Percentiles rank a stretch among this genome's conserved stretches.
phyloP scores from a whole-genome alignment of 2,329 filamentous ascomycete genomes.

The Fusarium annulatum region DNA sequence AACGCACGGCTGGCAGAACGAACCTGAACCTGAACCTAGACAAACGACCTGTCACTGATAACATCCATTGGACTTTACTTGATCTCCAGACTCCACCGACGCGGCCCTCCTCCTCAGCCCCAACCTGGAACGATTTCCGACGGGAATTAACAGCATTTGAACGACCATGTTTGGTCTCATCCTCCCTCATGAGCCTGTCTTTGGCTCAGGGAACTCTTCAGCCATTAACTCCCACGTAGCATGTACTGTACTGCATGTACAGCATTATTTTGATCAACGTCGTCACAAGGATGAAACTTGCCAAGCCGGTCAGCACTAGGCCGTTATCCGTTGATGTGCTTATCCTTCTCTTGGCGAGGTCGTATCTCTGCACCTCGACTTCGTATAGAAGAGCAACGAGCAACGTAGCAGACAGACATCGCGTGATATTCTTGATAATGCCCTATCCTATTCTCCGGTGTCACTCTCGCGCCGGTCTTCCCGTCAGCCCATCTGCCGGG shows the following conservation, averaged over 20 bases:
- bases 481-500: slow-evolving; percentile 13
- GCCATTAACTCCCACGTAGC: neutral
- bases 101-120: neutral
- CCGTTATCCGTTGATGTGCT: slow-evolving; percentile 9
- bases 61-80: neutral
- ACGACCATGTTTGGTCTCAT: slow-evolving; percentile 9
- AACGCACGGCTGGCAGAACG: neutral
- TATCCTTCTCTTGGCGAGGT: slow-evolving; percentile 13
- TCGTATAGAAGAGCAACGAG: neutral
- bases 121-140: slow-evolving; percentile 9
- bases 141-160: slow-evolving; percentile 11
- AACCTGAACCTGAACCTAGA: neutral
- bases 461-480: slow-evolving; percentile 3
- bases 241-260: neutral
- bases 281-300: slow-evolving; percentile 16
- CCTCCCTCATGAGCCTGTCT: neutral
- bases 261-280: slow-evolving; percentile 5
- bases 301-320: slow-evolving; percentile 28
- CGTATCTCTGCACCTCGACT: neutral
- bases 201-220: neutral
- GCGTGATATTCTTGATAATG: neutral
- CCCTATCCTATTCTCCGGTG: neutral
- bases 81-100: slow-evolving; percentile 14
- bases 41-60: slow-evolving; percentile 5
- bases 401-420: neutral